Evolutionary conservation across 768 basidiomycete species (phyloP).

Genomic region (Dacryopinax primogenitus): DNA sequence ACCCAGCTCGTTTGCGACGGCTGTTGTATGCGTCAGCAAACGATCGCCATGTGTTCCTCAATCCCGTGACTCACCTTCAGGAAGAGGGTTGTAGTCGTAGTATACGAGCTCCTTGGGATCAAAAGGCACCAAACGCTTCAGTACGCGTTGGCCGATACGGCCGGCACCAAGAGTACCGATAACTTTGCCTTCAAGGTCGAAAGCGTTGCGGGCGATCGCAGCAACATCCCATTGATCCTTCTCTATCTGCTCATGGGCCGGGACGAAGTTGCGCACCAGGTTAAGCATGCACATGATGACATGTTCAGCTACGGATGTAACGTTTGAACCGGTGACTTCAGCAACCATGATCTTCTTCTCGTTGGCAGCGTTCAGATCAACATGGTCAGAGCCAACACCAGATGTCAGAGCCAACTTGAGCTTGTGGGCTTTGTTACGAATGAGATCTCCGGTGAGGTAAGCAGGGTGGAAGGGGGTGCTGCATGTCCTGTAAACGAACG

Average conservation of each 20-base stretch:
- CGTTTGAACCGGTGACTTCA: slow-evolving; percentile 27
- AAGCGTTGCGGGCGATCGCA: slow-evolving; percentile 24
- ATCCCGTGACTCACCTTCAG: slow-evolving; percentile 15
- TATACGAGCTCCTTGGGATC: slow-evolving; percentile 28
- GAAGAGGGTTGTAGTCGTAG: slow-evolving; percentile 26
- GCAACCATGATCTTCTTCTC: slow-evolving; percentile 27
- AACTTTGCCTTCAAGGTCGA: slow-evolving; percentile 28
- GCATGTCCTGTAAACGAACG: background rate
- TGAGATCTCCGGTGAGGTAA: slow-evolving; percentile 25
- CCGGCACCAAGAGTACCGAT: slow-evolving; percentile 27
- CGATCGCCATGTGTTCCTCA: background rate
- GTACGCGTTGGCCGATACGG: slow-evolving; percentile 26
- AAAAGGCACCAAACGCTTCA: slow-evolving; percentile 25
- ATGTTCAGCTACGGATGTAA: slow-evolving; percentile 26
- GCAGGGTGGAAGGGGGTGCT: slow-evolving; percentile 24
- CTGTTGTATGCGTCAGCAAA: slow-evolving; percentile 15
- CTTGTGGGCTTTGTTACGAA: slow-evolving; percentile 23
- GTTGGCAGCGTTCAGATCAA: slow-evolving; percentile 27
- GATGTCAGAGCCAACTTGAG: slow-evolving; percentile 28
- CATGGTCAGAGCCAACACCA: slow-evolving; percentile 26
- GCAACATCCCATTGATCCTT: slow-evolving; percentile 27
- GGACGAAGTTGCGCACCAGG: slow-evolving; percentile 26
- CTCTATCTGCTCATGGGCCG: slow-evolving; percentile 25
- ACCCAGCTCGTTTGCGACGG: slow-evolving; percentile 16
- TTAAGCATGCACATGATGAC: slow-evolving; percentile 26